Conservation (phyloP, 345 rosid genomes). For the Salix udensis region DNA sequence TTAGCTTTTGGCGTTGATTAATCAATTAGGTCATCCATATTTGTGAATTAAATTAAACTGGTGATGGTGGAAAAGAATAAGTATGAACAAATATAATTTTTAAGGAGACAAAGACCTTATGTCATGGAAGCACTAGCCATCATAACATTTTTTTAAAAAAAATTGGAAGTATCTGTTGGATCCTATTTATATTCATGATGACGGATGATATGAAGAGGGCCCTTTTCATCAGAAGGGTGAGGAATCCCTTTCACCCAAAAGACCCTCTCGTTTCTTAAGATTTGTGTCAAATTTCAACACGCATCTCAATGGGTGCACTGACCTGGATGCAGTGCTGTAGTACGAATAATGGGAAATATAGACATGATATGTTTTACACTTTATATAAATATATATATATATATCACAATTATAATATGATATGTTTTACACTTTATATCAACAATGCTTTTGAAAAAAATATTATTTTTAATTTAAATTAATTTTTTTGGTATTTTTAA, state of each 20-base stretch:
- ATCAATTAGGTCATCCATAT: too few species aligned
- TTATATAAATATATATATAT: too few species aligned
- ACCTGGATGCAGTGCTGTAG: not conserved
- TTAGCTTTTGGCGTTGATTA: too few species aligned
- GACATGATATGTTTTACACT: not conserved
- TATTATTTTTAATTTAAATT: too few species aligned
- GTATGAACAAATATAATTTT: not conserved
- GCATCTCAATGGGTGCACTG: slow-evolving; percentile 20
- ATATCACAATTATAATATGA: not conserved
- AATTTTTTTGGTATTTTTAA: too few species aligned
- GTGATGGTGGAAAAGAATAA: not conserved
- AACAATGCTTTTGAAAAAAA: too few species aligned
- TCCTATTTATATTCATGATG: not conserved
- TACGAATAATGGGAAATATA: not conserved
- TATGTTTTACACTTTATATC: too few species aligned
- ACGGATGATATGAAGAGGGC: slow-evolving; percentile 19
- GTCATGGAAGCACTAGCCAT: slow-evolving; percentile 21
- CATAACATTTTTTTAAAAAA: not conserved
- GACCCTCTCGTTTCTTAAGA: slow-evolving; percentile 2
- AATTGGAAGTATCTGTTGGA: slow-evolving; percentile 2
- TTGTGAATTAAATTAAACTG: not conserved
- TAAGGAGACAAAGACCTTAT: slow-evolving; percentile 20
- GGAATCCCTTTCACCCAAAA: slow-evolving; percentile 27
- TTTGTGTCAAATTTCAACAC: slow-evolving; percentile 23
- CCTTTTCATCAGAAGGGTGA: slow-evolving; percentile 15